Conservation (phyloP, 169 alveolate genomes). For the Neospora caninum region DNA sequence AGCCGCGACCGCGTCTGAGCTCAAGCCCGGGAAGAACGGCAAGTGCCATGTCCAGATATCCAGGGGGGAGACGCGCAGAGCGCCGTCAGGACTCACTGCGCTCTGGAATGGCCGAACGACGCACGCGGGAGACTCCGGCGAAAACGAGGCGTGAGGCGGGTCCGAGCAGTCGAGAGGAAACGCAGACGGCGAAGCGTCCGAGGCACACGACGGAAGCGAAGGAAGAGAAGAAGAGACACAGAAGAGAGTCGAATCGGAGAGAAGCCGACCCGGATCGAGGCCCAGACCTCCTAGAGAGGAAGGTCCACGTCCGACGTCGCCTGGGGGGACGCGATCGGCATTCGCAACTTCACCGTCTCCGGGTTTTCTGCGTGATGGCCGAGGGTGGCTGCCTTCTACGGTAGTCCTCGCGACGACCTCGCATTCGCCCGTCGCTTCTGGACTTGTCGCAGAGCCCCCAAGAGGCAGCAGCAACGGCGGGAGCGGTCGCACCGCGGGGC, state of each 20-base stretch:
- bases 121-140: background rate
- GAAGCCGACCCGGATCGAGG: too few species aligned
- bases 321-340: too few species aligned
- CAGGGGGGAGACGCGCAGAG: background rate
- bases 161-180: background rate
- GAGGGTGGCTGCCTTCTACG: too few species aligned
- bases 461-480: background rate
- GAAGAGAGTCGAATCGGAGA: too few species aligned
- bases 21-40: conserved; percentile 13
- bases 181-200: background rate
- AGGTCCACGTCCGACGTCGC: too few species aligned
- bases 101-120: background rate
- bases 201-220: background rate
- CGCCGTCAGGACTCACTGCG: background rate
- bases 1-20: conserved; percentile 2
- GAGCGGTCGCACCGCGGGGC: background rate
- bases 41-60: conserved; percentile 4
- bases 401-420: too few species aligned
- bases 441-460: background rate
- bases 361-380: too few species aligned
- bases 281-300: too few species aligned
- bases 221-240: too few species aligned
- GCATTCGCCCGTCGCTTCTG: too few species aligned
- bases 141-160: background rate
- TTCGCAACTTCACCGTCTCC: too few species aligned